These are phyloP conservation scores for Trametes pubescens DNA, from an alignment of 1,284 basidiomycete genomes.

Conservation along the genomic window DNA sequence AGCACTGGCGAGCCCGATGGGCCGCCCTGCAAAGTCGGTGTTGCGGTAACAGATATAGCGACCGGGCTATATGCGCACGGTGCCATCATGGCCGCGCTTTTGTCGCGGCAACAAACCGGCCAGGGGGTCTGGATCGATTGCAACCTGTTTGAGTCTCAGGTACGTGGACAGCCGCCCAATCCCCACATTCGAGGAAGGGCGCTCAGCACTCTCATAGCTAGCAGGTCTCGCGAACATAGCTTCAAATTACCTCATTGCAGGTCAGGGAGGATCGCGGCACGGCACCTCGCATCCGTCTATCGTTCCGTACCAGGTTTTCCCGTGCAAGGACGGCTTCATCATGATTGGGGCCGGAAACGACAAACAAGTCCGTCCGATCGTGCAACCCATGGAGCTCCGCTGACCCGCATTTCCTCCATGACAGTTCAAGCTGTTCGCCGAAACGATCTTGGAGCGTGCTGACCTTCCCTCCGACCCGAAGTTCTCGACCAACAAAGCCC, in stretches of 20 bases:
- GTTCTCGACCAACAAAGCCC: constrained; percentile 77
- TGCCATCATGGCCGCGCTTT: constrained; percentile 89
- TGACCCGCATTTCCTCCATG: neutral
- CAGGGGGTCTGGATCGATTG: constrained; percentile 92
- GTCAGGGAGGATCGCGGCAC: constrained; percentile 85
- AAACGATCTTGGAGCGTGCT: constrained; percentile 66
- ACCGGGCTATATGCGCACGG: constrained; percentile 95
- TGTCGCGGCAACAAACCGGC: constrained; percentile 86
- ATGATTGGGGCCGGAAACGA: constrained; percentile 97
- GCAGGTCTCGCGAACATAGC: constrained; percentile 94
- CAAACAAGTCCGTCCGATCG: constrained; percentile 67
- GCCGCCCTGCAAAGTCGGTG: constrained; percentile 90
- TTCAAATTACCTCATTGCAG: constrained; percentile 91
- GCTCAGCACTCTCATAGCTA: constrained; percentile 57
- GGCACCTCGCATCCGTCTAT: constrained; percentile 94
- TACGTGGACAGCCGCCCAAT: constrained; percentile 42
- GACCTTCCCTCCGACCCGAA: constrained; percentile 64
- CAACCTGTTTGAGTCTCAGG: constrained; percentile 88
- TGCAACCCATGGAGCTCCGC: no score
- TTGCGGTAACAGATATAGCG: constrained; percentile 91
- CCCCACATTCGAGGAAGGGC: neutral
- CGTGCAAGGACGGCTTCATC: constrained; percentile 87
- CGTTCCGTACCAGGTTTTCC: constrained; percentile 93
- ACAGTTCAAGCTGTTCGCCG: constrained; percentile 75
- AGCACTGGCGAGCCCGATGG: constrained; percentile 92